These are phyloP conservation scores for Emericellopsis terricola DNA, from an alignment of 495 filamentous ascomycete species.

Conservation along the genomic window DNA sequence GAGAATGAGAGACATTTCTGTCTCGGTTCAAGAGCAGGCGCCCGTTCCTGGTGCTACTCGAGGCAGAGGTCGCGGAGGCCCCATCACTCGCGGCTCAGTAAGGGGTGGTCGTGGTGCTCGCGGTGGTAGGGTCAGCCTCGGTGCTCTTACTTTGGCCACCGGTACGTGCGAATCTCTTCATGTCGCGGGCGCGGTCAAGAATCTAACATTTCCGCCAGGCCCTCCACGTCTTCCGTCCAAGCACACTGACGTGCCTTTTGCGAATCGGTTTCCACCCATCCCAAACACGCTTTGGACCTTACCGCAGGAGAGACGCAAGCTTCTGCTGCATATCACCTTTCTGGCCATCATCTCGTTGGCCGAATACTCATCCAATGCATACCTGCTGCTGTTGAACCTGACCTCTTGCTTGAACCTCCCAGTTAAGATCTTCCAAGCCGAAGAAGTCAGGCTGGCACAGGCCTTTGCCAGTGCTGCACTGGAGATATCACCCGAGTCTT, in stretches of 20 bases:
- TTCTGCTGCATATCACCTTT: conserved; percentile 41
- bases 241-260: conserved; percentile 15
- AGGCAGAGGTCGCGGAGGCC: conserved; percentile 1
- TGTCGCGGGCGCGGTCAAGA: background rate
- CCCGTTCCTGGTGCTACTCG: background rate
- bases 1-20: conserved; percentile 21
- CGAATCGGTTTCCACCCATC: conserved; percentile 24
- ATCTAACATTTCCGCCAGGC: background rate
- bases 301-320: conserved; percentile 23
- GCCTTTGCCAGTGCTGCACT: conserved; percentile 57
- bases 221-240: conserved; percentile 9
- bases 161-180: background rate
- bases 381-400: conserved; percentile 53
- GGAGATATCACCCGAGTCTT: conserved; percentile 47
- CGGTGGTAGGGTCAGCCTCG: conserved; percentile 5
- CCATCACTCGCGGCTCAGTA: too few relatives aligned
- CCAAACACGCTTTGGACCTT: conserved; percentile 20
- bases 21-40: conserved; percentile 12
- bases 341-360: conserved; percentile 65
- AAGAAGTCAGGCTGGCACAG: conserved; percentile 58
- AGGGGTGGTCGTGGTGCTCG: conserved; percentile 5
- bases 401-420: conserved; percentile 50
- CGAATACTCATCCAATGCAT: conserved; percentile 58
- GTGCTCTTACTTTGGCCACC: background rate
- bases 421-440: conserved; percentile 41